These are phyloP conservation scores for Hepatocystis sp. DNA, from an alignment of 169 alveolate genomes.

Conservation along the genomic window DNA sequence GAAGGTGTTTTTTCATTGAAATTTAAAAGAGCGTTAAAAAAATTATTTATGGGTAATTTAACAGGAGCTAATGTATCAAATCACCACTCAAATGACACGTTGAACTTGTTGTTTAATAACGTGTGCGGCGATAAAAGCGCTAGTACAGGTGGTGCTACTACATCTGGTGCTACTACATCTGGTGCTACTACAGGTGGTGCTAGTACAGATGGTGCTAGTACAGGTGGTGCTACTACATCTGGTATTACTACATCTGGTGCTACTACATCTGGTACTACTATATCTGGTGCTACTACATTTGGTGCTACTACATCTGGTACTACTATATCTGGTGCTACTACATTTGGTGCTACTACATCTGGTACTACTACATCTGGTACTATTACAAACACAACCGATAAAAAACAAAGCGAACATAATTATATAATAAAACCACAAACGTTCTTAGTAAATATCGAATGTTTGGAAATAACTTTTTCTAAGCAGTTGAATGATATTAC, in stretches of 20 bases:
- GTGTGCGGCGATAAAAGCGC: neutral
- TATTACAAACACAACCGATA: too few species aligned
- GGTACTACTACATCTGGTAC: too few species aligned
- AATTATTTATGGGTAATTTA: slow-evolving; percentile 41
- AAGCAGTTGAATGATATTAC: slow-evolving; percentile 44
- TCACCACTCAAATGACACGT: slow-evolving; percentile 36
- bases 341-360: too few species aligned
- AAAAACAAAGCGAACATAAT: too few species aligned
- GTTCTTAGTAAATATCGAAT: slow-evolving; percentile 1
- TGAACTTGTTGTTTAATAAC: slow-evolving; percentile 3
- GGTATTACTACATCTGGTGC: too few species aligned
- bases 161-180: neutral
- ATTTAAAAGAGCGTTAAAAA: slow-evolving; percentile 13
- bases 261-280: too few species aligned
- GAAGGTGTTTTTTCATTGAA: slow-evolving; percentile 57
- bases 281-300: too few species aligned
- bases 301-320: too few species aligned
- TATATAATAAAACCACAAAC: slow-evolving; percentile 8
- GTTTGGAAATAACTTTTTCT: slow-evolving; percentile 44
- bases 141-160: neutral
- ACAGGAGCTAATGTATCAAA: slow-evolving; percentile 27
- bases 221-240: too few species aligned
- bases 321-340: too few species aligned
- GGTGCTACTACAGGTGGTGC: neutral
- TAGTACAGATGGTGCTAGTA: too few species aligned